phyloP scores from a whole-genome alignment of 2,329 filamentous ascomycete species.

The Hypomyces rosellus region DNA sequence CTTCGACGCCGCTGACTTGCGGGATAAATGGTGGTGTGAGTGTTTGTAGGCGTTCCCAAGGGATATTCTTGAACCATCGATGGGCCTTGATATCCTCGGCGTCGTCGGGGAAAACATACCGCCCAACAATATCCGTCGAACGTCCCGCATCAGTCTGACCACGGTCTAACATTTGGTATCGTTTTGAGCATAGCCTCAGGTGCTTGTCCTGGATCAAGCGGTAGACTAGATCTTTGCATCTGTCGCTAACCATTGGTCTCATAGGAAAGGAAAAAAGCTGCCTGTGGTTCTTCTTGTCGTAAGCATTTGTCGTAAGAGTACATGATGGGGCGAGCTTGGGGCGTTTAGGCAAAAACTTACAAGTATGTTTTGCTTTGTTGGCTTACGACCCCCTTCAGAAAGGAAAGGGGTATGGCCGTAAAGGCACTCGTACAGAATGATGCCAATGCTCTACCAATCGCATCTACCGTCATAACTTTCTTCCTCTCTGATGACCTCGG shows the following conservation, averaged over 20 bases:
- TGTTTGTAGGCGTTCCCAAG: conserved; percentile 69
- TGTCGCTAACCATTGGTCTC: conserved; percentile 57
- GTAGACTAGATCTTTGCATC: conserved; percentile 72
- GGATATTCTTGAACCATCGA: conserved; percentile 73
- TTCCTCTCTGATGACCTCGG: conserved; percentile 78
- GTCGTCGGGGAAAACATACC: conserved; percentile 75
- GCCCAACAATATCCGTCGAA: conserved; percentile 25
- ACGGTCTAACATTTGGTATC: conserved; percentile 64
- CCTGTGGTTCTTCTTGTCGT: conserved; percentile 57
- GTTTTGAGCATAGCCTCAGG: conserved; percentile 65
- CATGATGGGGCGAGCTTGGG: no score
- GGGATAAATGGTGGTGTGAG: conserved; percentile 75
- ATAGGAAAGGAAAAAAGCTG: conserved; percentile 65
- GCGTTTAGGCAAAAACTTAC: conserved; percentile 36
- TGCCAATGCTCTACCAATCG: conserved; percentile 94
- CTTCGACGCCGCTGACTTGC: conserved; percentile 58
- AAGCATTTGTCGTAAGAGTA: conserved; percentile 1
- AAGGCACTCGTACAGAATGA: conserved; percentile 91
- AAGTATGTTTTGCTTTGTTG: conserved; percentile 81
- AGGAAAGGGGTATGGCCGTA: conserved; percentile 90
- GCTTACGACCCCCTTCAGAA: conserved; percentile 66
- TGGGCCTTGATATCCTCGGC: conserved; percentile 86
- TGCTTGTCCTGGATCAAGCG: conserved; percentile 69
- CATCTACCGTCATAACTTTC: conserved; percentile 79
- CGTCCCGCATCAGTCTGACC: conserved; percentile 16